Evolutionary conservation across 345 rosid species (phyloP), one percentile per base, ranked within the genome.

Genomic region (Geranium rotundifolium): DNA sequence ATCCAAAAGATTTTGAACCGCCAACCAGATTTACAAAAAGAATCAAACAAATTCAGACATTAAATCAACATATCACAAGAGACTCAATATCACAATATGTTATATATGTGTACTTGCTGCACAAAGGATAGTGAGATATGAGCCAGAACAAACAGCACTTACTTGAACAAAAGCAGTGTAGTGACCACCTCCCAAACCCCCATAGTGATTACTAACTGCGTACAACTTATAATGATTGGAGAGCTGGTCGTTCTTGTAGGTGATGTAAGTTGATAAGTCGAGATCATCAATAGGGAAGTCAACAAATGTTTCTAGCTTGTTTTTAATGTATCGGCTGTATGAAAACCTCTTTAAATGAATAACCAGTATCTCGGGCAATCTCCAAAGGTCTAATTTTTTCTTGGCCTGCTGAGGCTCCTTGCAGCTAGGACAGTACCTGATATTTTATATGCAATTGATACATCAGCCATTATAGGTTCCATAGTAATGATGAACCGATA

Each of bases 151-250:
- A 46, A 12, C 1, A 52, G 12, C 4, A 79, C 92, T 84, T 81
- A 86, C 92, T 70, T 80, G 79, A 71, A 84, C 71, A 70, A 75
- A 84, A 31, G 92, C 85, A 20, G 89, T 80, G 67, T 84, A 84
- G 69, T 86, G 92, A 61, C 92, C 92, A 1, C 85, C 87, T 72
- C 87, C 92, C 85, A 86, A 67, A 74, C 81, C 78, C 64, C 92
- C 92, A 59, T 84, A 75, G 73, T 86, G 92, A 66, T 86, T 86
- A 68, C 80, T 80, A 61, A 74, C 66, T 0, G 89, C 85, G 72
- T 84, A 84, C 58, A 84, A 71, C 58, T 50, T 62, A 57, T 86
- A 86, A 56, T 70, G 63, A 68, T 78, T 65, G 29, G 79, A 65
- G 19, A 58, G 52, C 58, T 63, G 72, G 67, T 67, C 62, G 54